Evolutionary conservation across 2,329 filamentous ascomycete genomes (phyloP).

Genomic region (Hypoxylon sp.): DNA sequence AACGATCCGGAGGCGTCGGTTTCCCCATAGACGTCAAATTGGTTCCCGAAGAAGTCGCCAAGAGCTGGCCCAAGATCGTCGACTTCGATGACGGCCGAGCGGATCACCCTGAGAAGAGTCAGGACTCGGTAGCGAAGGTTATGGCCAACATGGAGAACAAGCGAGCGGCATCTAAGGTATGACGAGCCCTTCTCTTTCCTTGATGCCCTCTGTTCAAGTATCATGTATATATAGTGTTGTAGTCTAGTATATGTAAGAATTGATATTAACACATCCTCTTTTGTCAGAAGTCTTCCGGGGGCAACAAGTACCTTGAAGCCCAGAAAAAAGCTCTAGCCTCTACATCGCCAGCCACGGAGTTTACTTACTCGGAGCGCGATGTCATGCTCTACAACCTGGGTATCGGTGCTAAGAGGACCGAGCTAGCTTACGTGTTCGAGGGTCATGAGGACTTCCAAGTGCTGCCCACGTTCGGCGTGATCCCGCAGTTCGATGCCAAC

Average conservation of each 20-base stretch:
- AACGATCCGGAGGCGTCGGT: constrained; percentile 88
- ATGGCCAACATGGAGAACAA: constrained; percentile 89
- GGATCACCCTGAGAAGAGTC: constrained; percentile 85
- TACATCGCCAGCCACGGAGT: constrained; percentile 74
- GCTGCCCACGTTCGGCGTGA: constrained; percentile 94
- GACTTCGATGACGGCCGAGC: constrained; percentile 90
- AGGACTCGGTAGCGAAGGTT: constrained; percentile 82
- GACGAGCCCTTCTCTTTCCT: constrained; percentile 63
- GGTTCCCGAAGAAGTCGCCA: constrained; percentile 86
- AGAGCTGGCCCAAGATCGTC: constrained; percentile 82
- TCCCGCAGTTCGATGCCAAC: constrained; percentile 91
- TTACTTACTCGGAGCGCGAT: constrained; percentile 87
- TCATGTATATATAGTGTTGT: constrained; percentile 48
- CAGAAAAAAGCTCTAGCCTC: constrained; percentile 82
- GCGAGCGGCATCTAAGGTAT: constrained; percentile 72
- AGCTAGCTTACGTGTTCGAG: constrained; percentile 92
- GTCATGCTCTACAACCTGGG: constrained; percentile 96
- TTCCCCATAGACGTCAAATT: constrained; percentile 90
- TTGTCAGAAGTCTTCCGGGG: constrained; percentile 54
- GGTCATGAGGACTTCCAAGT: constrained; percentile 93
- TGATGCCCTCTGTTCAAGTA: constrained; percentile 43
- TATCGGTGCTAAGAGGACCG: constrained; percentile 89
- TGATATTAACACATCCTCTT: constrained; percentile 44
- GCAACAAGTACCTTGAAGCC: constrained; percentile 77
- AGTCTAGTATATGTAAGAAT: constrained; percentile 50